Conservation (phyloP, 768 basidiomycete genomes). For the button mushroom (Agaricus bisporus) region DNA sequence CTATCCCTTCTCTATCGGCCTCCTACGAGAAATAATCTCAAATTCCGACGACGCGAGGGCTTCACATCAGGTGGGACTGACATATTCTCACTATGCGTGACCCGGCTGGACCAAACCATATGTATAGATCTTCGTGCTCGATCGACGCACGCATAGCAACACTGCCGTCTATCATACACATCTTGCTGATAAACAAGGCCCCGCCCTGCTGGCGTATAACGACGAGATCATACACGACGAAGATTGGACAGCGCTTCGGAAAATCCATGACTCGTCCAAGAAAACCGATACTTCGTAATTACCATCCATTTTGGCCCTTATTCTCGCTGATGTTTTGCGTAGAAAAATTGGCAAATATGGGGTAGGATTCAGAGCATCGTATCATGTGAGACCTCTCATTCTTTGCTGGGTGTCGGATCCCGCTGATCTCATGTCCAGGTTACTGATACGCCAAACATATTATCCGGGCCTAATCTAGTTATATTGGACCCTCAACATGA, state of each 20-base stretch:
- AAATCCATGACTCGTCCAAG: conserved; percentile 41
- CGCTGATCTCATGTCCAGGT: conserved; percentile 23
- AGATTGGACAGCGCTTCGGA: conserved; percentile 41
- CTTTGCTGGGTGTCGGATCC: no score
- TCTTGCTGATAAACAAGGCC: conserved; percentile 30
- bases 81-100: no score
- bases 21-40: conserved; percentile 40
- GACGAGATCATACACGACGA: conserved; percentile 31
- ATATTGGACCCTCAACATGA: conserved; percentile 37
- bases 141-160: conserved; percentile 25
- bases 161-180: conserved; percentile 19
- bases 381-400: conserved; percentile 31
- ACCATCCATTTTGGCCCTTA: not conserved
- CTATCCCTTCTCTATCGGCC: conserved; percentile 39
- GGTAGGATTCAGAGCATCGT: conserved; percentile 44
- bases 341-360: conserved; percentile 52
- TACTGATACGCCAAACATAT: conserved; percentile 43
- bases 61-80: conserved; percentile 30
- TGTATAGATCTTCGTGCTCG: conserved; percentile 35
- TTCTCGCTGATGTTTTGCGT: not conserved
- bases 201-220: conserved; percentile 42
- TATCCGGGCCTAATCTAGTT: conserved; percentile 32
- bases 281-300: conserved; percentile 35
- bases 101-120: not conserved
- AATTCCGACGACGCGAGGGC: conserved; percentile 50